Base-by-base conservation (phyloP, 306 rosid species). In the Citrullus colocynthis region DNA sequence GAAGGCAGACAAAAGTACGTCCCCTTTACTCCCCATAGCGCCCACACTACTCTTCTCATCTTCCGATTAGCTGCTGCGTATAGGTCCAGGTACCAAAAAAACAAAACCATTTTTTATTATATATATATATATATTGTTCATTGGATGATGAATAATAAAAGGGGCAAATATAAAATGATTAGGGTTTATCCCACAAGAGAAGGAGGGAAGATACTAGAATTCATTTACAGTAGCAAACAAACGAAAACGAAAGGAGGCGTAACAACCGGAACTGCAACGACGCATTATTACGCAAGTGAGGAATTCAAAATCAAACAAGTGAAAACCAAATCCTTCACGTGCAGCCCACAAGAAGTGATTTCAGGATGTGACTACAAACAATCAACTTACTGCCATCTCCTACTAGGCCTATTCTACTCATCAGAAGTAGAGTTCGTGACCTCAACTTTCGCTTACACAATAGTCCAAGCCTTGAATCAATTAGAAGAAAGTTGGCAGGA, bases 21-120 rank as follows among this genome's bases (percentile, higher is more conserved):
- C 60, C 98, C 97, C 16, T 95, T 95, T 77, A 95, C 96, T 6
- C 74, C 61, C 65, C 96, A 92, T 8, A 95, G 93, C 69, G 95
- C 98, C 7, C 92, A 92, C 82, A 92, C 98, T 36, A 95, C 98
- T 6, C 97, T 95, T 81, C 97, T 89, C 79, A 92, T 87, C 24
- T 90, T 92, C 80, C 88, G 93, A 39, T 42, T 95, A 80, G 90
- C 97, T 34, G 95, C 98, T 39, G 96, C 97, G 18, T 88, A 86
- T 63, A 92, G 96, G 86, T 89, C 97, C 87, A 94, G 96, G 98
- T 52, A 52, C 57, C 2, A 24, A 24, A 24, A 24, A 24, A 24
- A 5, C 12, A 5, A 48, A 48, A 1, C 8, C 10, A 42, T 42
- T 42, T 42, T 0, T 36, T 5, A 36, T 36, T 36, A 36, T 36